Evolutionary conservation across 1,284 basidiomycete genomes (phyloP).

Genomic region (Prillingera fragicola): DNA sequence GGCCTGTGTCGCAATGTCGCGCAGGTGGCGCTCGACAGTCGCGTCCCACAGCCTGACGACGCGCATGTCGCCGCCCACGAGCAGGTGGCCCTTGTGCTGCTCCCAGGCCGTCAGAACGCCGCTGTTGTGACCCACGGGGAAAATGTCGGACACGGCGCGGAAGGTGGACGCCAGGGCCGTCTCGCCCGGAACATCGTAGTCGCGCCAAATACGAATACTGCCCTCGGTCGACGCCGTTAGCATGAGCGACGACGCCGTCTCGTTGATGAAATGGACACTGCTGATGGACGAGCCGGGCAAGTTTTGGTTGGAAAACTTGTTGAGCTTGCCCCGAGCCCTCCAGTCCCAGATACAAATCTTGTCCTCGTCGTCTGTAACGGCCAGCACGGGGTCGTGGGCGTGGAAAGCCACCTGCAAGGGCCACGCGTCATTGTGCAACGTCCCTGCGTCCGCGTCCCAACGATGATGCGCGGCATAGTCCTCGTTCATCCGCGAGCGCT

Average conservation of each 20-base stretch:
- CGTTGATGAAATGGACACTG: slow-evolving; percentile 88
- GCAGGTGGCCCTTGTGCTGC: slow-evolving; percentile 74
- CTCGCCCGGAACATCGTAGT: slow-evolving; percentile 60
- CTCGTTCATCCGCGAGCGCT: slow-evolving; percentile 57
- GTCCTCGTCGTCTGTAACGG: slow-evolving; percentile 79
- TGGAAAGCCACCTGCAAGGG: slow-evolving; percentile 83
- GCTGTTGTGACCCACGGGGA: slow-evolving; percentile 58
- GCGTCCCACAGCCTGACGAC: slow-evolving; percentile 94
- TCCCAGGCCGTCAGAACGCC: slow-evolving; percentile 93
- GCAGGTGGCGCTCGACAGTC: slow-evolving; percentile 74
- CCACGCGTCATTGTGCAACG: slow-evolving; percentile 62
- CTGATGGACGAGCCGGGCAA: slow-evolving; percentile 76
- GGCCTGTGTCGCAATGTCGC: slow-evolving; percentile 73
- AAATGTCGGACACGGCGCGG: slow-evolving; percentile 76
- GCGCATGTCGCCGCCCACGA: slow-evolving; percentile 86
- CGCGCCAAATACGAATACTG: slow-evolving; percentile 81
- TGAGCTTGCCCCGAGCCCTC: slow-evolving; percentile 70
- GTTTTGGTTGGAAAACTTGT: slow-evolving; percentile 85
- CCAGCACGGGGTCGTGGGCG: slow-evolving; percentile 82
- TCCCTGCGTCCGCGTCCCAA: slow-evolving; percentile 78
- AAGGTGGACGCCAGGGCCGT: slow-evolving; percentile 87
- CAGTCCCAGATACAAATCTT: slow-evolving; percentile 93
- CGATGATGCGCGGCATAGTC: slow-evolving; percentile 64
- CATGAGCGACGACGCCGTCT: slow-evolving; percentile 87
- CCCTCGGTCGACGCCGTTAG: slow-evolving; percentile 87